Percentiles rank a stretch among this genome's conserved stretches.
These are phyloP conservation scores for Martiniozyma abietophila DNA, from an alignment of 805 yeast genomes.

Conservation along the genomic window DNA sequence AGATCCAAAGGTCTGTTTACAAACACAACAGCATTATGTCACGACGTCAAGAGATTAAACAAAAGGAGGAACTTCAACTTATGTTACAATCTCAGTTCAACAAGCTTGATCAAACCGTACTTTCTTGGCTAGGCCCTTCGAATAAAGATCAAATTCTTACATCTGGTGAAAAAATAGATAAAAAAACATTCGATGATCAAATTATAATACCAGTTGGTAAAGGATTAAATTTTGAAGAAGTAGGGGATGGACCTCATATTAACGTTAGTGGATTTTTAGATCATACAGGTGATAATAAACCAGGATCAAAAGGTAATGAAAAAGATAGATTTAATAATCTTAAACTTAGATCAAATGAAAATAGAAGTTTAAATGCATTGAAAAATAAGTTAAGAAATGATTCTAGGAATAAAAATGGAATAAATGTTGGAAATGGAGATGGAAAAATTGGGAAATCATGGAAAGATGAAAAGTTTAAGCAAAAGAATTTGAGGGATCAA, in stretches of 20 bases:
- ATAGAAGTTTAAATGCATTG: slow-evolving; percentile 19
- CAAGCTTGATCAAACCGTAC: slow-evolving; percentile 27
- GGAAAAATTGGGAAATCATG: not conserved
- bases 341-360: slow-evolving; percentile 9
- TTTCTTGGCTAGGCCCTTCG: slow-evolving; percentile 29
- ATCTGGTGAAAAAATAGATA: not conserved
- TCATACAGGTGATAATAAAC: slow-evolving; percentile 7
- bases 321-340: slow-evolving; percentile 10
- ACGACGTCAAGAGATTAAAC: slow-evolving; percentile 33
- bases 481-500: no score
- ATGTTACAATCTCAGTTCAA: slow-evolving; percentile 35
- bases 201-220: slow-evolving; percentile 20
- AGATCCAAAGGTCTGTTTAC: no score
- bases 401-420: not conserved
- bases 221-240: slow-evolving; percentile 18
- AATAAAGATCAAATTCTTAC: not conserved
- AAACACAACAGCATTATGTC: no score
- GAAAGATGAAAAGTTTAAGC: not conserved
- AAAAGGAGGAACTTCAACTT: slow-evolving; percentile 38
- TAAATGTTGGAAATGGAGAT: not conserved
- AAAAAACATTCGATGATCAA: slow-evolving; percentile 5
- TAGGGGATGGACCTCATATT: not conserved
- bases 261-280: slow-evolving; percentile 10
- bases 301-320: slow-evolving; percentile 6
- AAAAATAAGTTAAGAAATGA: slow-evolving; percentile 21